Conservation (phyloP, 225 moss, liverwort and hornwort species). For the Bryum argenteum region DNA sequence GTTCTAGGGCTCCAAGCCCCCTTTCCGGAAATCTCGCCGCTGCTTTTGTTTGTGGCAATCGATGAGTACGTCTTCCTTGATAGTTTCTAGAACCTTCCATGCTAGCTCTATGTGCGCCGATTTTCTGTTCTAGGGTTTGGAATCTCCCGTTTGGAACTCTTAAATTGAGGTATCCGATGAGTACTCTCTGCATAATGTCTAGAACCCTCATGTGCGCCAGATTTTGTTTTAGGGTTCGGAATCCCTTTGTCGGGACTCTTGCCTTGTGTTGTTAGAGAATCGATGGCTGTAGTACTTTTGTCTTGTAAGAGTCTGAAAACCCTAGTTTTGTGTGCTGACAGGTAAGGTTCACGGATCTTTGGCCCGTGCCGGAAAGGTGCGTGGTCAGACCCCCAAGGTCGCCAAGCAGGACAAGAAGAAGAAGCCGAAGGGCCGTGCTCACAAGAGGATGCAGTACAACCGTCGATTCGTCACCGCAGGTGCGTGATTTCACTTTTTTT, state of each 20-base stretch:
- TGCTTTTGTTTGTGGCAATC: not conserved
- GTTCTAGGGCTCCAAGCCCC: not conserved
- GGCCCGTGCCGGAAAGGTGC: conserved; percentile 46
- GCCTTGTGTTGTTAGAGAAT: too few species aligned
- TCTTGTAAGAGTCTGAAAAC: not conserved
- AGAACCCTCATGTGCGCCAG: too few species aligned
- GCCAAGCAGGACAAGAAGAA: conserved; percentile 73
- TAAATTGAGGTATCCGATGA: too few species aligned
- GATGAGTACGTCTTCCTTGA: not conserved
- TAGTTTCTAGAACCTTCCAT: too few species aligned
- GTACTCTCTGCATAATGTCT: too few species aligned
- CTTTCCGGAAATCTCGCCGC: not conserved
- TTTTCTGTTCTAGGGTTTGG: not conserved
- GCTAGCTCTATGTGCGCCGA: not conserved
- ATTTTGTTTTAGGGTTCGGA: too few species aligned
- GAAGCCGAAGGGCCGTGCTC: conserved; percentile 65
- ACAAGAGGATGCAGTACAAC: conserved; percentile 74
- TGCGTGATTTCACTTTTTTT: conserved; percentile 3
- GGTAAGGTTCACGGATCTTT: conserved; percentile 70
- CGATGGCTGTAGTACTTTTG: too few species aligned
- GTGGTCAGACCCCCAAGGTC: conserved; percentile 70
- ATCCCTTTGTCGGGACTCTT: too few species aligned
- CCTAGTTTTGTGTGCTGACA: conserved; percentile 16
- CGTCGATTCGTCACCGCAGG: conserved; percentile 67
- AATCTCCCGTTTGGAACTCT: not conserved